Evolutionary conservation across 2,329 filamentous ascomycete genomes (phyloP).

Genomic region (Daldinia eschscholtzii): DNA sequence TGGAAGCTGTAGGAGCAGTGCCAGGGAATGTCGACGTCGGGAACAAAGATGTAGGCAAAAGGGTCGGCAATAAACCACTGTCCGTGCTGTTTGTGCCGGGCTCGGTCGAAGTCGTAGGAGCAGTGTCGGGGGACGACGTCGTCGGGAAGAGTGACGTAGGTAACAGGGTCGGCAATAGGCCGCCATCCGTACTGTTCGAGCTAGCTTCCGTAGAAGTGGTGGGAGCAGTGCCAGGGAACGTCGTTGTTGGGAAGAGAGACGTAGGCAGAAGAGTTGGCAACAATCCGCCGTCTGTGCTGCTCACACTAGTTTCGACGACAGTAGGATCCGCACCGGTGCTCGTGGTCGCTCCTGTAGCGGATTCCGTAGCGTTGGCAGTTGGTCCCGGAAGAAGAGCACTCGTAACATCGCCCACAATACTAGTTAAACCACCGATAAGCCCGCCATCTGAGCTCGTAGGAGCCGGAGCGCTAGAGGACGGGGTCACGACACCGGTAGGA

Average conservation of each 20-base stretch:
- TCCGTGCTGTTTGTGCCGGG: slow-evolving; percentile 16
- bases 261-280: slow-evolving; percentile 33
- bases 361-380: slow-evolving; percentile 40
- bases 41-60: slow-evolving; percentile 26
- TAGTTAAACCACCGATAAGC: slow-evolving; percentile 41
- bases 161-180: slow-evolving; percentile 34
- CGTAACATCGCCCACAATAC: slow-evolving; percentile 31
- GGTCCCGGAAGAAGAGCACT: slow-evolving; percentile 33
- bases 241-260: slow-evolving; percentile 20
- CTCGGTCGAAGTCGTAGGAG: slow-evolving; percentile 27
- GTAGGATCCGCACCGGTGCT: slow-evolving; percentile 33
- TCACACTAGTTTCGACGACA: slow-evolving; percentile 21
- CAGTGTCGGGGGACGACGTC: slow-evolving; percentile 37
- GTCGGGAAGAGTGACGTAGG: slow-evolving; percentile 25
- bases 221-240: slow-evolving; percentile 42
- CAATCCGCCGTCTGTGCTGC: slow-evolving; percentile 27
- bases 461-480: slow-evolving; percentile 28
- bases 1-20: slow-evolving; percentile 34
- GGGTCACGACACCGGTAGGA: slow-evolving; percentile 48
- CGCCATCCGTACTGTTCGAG: slow-evolving; percentile 21
- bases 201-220: slow-evolving; percentile 19
- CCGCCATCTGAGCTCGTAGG: slow-evolving; percentile 42
- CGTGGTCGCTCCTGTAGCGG: slow-evolving; percentile 3
- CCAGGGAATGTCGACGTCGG: slow-evolving; percentile 36
- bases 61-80: slow-evolving; percentile 34